Evolutionary conservation across 163 green algal species (phyloP), one percentile per base, ranked within the genome.

Genomic region (Scenedesmus sp.): DNA sequence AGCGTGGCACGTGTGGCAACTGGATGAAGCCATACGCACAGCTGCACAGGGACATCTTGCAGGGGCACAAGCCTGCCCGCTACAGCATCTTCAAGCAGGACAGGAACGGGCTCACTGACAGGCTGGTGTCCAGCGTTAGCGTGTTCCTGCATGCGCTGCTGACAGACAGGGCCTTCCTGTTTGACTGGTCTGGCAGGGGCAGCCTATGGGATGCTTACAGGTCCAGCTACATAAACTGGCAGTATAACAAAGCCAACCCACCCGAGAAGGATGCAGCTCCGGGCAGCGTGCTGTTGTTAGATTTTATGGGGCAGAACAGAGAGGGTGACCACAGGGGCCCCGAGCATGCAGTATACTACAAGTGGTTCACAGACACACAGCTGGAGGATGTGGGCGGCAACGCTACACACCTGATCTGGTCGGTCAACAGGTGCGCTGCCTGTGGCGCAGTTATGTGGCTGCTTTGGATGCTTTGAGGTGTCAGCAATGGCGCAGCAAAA

Each of bases 21-120:
- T 92, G 91, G 91, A 26, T 91, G 59, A 10, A 91, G 3, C 0
- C 6, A 9, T 94, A 94, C 20, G 82, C 87, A 7, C 34, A 83
- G 56, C 87, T 92, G 81, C 91, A 94, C 81, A 18, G 56, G 0
- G 20, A 59, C 87, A 94, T 94, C 66, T 10, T 90, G 70, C 70
- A 62, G 16, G 87, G 67, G 20, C 12, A 62, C 66, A 16, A 13
- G 23, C 70, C 62, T 26, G 66, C 82, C 10, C 55, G 77, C 55
- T 55, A 74, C n/a, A 88, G 55, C 34, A 73, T 67, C n/a, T 74
- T 55, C 55, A 16, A 20, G 54, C 56, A 92, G 66, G 89, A 82
- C 56, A 88, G 85, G 2, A 94, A 94, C 67, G 91, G 91, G 9
- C 91, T 94, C 8, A 88, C 91, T 67, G 91, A 94, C 67, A 67